Base-by-base conservation (phyloP, 805 yeast species). In the Starmera dryadoides region DNA sequence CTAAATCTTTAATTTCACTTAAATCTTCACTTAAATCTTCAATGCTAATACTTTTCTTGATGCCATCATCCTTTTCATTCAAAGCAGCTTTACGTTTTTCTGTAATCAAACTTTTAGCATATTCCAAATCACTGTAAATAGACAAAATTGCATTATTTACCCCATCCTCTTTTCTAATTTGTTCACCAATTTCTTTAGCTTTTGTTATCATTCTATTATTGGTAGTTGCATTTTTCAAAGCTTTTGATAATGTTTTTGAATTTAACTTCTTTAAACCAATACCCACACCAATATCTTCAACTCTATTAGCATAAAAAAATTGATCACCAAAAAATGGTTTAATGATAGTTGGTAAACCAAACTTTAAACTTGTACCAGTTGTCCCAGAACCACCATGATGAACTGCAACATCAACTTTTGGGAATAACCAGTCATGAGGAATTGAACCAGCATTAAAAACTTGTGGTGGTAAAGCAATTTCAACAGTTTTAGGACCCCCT, bases 341-440 rank as follows among this genome's bases (percentile, higher is more conserved):
- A 50, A 91, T 78, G 26, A 91, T 73, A 0, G 95, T 87, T 1
- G 98, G 97, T 25, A 84, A 59, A 0, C 98, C 98, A 12, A 85
- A 82, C 44, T 89, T 68, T 39, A 91, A 58, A 2, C 94, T 74
- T 0, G 96, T 96, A 7, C 98, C 98, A 0, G 97, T 91, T 0
- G 97, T 86, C 2, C 98, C 98, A 0, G 95, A 82, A 0, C 98
- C 98, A 30, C 98, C 98, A 57, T 91, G 98, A 56, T 91, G 98
- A 4, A 91, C 96, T 0, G 95, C 95, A 0, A 91, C 96, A 61
- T 91, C 96, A 33, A 91, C 67, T 44, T 76, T 78, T 0, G 91
- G 83, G 60, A 91, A 91, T 29, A 91, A 64, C 98, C 98, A 91
- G 55, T 88, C 96, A 56, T 91, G 98, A 0, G 96, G 96, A 12